A percentile compares a stretch with the other conserved stretches of the same genome.
Evolutionary conservation across 768 basidiomycete genomes (phyloP).

Genomic region (Harrya chromipes): DNA sequence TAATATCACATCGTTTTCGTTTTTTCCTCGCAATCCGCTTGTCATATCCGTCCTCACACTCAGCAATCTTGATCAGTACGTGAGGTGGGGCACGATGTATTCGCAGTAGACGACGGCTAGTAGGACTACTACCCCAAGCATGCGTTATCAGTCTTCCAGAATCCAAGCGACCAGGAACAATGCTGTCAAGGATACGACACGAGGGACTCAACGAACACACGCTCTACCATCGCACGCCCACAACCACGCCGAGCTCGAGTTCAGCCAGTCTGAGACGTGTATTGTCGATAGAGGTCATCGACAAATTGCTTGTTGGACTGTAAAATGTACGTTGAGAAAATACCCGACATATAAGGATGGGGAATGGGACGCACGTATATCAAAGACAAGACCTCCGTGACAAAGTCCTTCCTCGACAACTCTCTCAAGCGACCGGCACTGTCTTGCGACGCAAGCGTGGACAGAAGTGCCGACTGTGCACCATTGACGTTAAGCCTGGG

Average conservation of each 20-base stretch:
- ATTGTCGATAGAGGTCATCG: slow-evolving; percentile 57
- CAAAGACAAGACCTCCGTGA: slow-evolving; percentile 55
- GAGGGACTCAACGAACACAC: neutral
- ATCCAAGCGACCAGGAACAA: slow-evolving; percentile 1
- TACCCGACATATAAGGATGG: neutral
- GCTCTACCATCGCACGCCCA: neutral
- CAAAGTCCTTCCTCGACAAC: slow-evolving; percentile 54
- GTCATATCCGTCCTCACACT: too few species aligned
- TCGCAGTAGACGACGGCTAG: too few species aligned
- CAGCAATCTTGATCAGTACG: too few species aligned
- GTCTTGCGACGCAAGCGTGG: slow-evolving; percentile 22
- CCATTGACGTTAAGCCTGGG: slow-evolving; percentile 20
- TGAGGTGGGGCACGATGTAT: too few species aligned
- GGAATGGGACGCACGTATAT: slow-evolving; percentile 48
- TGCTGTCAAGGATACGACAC: neutral
- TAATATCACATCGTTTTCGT: too few species aligned
- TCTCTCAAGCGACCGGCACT: slow-evolving; percentile 13
- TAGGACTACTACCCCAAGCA: too few species aligned
- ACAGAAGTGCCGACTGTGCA: slow-evolving; percentile 22
- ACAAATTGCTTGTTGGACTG: slow-evolving; percentile 68
- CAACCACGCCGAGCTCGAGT: neutral
- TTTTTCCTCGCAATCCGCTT: too few species aligned
- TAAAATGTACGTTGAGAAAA: neutral
- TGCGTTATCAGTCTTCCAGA: too few species aligned
- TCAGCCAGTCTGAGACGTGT: slow-evolving; percentile 29